Percentiles rank a stretch among this genome's conserved stretches.
These are phyloP conservation scores for Fraxinus albicans DNA, from an alignment of 305 asterid genomes.

Conservation along the genomic window DNA sequence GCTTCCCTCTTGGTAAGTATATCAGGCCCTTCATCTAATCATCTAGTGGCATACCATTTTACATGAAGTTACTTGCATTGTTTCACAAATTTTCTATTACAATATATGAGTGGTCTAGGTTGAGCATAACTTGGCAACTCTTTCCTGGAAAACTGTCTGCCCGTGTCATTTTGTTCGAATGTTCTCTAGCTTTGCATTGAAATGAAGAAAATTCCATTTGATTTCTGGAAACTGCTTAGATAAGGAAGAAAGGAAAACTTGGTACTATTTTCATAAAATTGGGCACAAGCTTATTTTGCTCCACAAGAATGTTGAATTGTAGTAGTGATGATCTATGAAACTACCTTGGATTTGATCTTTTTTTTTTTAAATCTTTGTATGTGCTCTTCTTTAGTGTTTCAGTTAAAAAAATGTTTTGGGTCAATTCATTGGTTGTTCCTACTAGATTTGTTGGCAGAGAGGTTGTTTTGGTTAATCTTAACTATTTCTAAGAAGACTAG, in stretches of 20 bases:
- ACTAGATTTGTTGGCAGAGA: background rate
- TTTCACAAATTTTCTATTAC: background rate
- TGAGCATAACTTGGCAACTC: background rate
- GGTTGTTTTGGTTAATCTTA: background rate
- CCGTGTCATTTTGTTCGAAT: background rate
- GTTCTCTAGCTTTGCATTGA: slow-evolving; percentile 3
- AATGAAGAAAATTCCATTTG: background rate
- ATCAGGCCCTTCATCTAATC: slow-evolving; percentile 7
- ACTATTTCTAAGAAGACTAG: slow-evolving; percentile 1
- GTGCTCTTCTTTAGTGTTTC: background rate
- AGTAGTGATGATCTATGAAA: background rate
- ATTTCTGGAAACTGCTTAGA: background rate
- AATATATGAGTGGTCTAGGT: background rate
- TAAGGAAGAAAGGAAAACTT: background rate
- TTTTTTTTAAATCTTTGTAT: background rate
- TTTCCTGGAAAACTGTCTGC: background rate
- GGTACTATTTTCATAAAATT: background rate
- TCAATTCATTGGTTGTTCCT: background rate
- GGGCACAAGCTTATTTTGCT: background rate
- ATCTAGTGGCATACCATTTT: slow-evolving; percentile 5
- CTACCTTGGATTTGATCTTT: background rate
- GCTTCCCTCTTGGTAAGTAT: slow-evolving; percentile 85
- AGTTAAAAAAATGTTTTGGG: background rate
- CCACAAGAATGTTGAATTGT: slow-evolving; percentile 3
- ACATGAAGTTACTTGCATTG: background rate